phyloP scores from a whole-genome alignment of 2,329 filamentous ascomycete species.

The Hypoxylon sp. region DNA sequence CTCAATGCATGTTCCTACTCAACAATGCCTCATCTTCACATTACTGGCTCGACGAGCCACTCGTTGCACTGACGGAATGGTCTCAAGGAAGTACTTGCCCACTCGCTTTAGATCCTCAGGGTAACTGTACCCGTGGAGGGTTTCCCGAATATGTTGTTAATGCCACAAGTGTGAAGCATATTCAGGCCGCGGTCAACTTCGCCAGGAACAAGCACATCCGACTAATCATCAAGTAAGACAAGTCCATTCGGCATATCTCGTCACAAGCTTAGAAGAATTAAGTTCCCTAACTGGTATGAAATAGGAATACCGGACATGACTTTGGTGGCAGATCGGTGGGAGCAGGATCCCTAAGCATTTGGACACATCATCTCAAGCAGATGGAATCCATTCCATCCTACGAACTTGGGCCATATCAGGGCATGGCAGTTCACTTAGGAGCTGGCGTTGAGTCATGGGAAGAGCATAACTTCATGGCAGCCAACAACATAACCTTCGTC shows the following conservation, averaged over 20 bases:
- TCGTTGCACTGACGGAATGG: constrained; percentile 53
- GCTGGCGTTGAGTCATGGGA: constrained; percentile 57
- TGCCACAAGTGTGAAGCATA: constrained; percentile 55
- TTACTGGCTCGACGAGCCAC: constrained; percentile 55
- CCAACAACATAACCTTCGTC: constrained; percentile 52
- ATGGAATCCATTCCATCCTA: constrained; percentile 57
- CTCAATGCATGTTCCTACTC: constrained; percentile 50
- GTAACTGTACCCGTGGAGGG: constrained; percentile 55
- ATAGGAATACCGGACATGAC: constrained; percentile 64
- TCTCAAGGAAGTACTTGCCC: constrained; percentile 55
- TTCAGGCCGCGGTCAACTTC: constrained; percentile 56
- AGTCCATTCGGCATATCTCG: constrained; percentile 13
- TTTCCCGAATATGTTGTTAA: constrained; percentile 58
- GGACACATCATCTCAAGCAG: constrained; percentile 64
- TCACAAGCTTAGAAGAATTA: constrained; percentile 44
- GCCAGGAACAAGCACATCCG: constrained; percentile 56
- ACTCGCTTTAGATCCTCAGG: constrained; percentile 43
- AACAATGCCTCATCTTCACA: constrained; percentile 44
- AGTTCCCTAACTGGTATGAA: constrained; percentile 54
- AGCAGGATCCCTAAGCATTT: constrained; percentile 62
- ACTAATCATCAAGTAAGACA: constrained; percentile 55
- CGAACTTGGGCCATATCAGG: constrained; percentile 51
- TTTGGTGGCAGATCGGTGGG: constrained; percentile 64
- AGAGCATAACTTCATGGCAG: constrained; percentile 53
- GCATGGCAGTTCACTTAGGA: constrained; percentile 58